Conservation (phyloP, 108 stramenopile species). For the Pseudonitzschia pungens region DNA sequence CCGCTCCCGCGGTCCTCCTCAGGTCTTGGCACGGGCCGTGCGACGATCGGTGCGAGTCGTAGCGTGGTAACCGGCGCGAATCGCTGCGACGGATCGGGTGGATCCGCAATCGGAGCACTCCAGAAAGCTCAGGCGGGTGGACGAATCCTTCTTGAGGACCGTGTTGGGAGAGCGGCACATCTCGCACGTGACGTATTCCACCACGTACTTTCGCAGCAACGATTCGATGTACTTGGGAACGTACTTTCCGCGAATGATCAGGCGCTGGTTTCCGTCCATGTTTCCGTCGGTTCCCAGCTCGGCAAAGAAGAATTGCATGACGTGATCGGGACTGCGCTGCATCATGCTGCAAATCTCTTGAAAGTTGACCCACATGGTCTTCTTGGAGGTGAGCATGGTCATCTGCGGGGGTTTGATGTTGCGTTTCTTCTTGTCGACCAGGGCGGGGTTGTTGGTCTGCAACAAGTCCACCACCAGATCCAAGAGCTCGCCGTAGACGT, state of each 20-base stretch:
- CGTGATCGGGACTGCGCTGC: conserved; percentile 95
- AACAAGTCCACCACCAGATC: conserved; percentile 86
- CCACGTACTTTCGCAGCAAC: conserved; percentile 97
- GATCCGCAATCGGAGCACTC: conserved; percentile 94
- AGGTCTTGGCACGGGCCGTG: conserved; percentile 86
- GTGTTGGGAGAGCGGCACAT: conserved; percentile 98
- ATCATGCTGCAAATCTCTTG: conserved; percentile 98
- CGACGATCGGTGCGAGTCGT: conserved; percentile 97
- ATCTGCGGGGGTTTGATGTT: conserved; percentile 98
- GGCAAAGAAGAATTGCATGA: conserved; percentile 99
- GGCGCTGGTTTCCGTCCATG: conserved; percentile 98
- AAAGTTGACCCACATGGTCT: conserved; percentile 99
- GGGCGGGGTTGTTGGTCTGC: conserved; percentile 95
- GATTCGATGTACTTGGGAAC: conserved; percentile 98
- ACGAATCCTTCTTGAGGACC: conserved; percentile 89
- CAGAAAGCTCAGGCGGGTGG: conserved; percentile 91
- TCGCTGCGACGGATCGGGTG: conserved; percentile 91
- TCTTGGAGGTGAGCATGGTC: conserved; percentile 90
- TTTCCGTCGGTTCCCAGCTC: conserved; percentile 98
- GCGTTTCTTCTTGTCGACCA: conserved; percentile 96
- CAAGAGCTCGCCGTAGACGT: conserved; percentile 88
- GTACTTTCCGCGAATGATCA: conserved; percentile 97
- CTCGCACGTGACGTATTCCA: conserved; percentile 99
- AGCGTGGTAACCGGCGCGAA: conserved; percentile 98
- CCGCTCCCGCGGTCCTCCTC: no score